Base-by-base conservation (phyloP, 129 eudicot species). In the Centella asiatica region DNA sequence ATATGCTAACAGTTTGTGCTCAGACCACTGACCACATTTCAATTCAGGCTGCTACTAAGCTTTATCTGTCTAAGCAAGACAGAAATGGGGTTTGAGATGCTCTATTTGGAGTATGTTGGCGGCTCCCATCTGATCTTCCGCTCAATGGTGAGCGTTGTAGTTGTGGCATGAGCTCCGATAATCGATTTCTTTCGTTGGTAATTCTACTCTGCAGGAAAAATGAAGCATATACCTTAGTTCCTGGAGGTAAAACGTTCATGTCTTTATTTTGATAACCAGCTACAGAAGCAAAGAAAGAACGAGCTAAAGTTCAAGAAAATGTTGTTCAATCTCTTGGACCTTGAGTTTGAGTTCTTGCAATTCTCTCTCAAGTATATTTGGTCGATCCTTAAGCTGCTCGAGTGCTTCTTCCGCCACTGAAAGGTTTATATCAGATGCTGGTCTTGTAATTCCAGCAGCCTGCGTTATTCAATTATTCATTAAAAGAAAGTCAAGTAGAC, bases 341-440 rank as follows among this genome's bases (percentile, higher is more conserved):
- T 90, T 87, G 26, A 77, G 67, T 59, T 74, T 83, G 2, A 64
- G 69, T 72, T 86, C 89, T 65, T 81, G 64, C 69, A 86, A 59
- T 62, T 86, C 95, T 73, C 74, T 87, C 70, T 84, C 83, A 12
- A 90, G 75, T 29, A 86, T 59, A 68, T 34, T 66, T 4, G 83
- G 70, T 22, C 75, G 81, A 40, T 33, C 65, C 31, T 62, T 74
- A 36, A 90, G 89, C 70, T 81, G 77, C 53, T 81, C 84, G 33
- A 90, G 83, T 55, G 98, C 94, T 70, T 84, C 86, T 78, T 90
- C 94, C 6, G 95, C 95, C 62, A 32, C 74, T 33, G 82, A 67
- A 57, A 77, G 57, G 44, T 48, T 74, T 51, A 81, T 71, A 69
- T 81, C 83, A 44, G 84, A 80, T 63, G 70, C 17, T 51, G 81